phyloP scores from a whole-genome alignment of 2,329 filamentous ascomycete genomes.

The Diaporthe caulivora region DNA sequence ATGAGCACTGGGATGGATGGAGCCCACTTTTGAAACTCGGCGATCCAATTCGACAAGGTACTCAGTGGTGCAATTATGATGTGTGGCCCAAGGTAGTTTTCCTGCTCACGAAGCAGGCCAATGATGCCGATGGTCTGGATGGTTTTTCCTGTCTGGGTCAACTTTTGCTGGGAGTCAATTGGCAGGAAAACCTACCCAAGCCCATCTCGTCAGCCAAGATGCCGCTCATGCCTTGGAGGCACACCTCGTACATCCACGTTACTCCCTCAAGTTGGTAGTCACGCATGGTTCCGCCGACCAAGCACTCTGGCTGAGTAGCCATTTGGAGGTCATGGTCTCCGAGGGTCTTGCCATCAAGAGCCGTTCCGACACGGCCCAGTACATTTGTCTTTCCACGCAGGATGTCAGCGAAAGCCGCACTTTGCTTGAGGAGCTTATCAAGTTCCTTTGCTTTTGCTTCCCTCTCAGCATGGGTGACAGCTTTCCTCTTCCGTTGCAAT shows the following conservation, averaged over 20 bases:
- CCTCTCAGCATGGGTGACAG: conserved; percentile 64
- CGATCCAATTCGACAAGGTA: conserved; percentile 95
- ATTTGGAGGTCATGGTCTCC: conserved; percentile 79
- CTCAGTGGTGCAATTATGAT: conserved; percentile 91
- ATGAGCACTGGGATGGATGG: conserved; percentile 89
- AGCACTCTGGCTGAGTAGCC: conserved; percentile 83
- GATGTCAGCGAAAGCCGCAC: conserved; percentile 72
- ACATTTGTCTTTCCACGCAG: conserved; percentile 74
- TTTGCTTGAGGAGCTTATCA: conserved; percentile 70
- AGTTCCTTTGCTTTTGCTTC: conserved; percentile 71
- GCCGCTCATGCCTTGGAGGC: conserved; percentile 85
- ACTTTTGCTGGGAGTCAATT: conserved; percentile 4
- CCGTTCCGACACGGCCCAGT: conserved; percentile 71
- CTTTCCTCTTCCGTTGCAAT: conserved; percentile 60
- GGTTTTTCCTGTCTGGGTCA: conserved; percentile 76
- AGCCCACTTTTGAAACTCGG: conserved; percentile 92
- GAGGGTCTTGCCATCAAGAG: conserved; percentile 69
- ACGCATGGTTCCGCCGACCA: conserved; percentile 90
- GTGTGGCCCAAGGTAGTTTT: conserved; percentile 86
- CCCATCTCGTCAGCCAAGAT: conserved; percentile 97
- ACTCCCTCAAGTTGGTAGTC: conserved; percentile 94
- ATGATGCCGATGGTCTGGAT: conserved; percentile 91
- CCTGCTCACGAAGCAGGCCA: conserved; percentile 87
- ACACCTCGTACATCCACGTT: conserved; percentile 93
- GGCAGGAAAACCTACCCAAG: conserved; percentile 62